Base-by-base conservation (phyloP, 768 basidiomycete genomes). In the Lentinus tigrinus region DNA sequence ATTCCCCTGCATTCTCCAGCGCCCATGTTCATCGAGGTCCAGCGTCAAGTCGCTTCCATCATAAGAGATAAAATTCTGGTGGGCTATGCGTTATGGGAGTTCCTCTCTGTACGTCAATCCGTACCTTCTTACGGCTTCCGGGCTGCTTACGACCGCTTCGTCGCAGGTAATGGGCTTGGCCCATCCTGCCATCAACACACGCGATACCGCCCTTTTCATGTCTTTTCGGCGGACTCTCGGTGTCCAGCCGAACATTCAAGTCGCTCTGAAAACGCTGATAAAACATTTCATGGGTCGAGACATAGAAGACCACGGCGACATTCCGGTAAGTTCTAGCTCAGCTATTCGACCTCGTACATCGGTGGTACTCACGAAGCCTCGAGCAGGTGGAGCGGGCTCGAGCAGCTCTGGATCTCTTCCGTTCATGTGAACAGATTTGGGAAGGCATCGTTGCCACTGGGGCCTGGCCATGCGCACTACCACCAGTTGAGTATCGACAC, bases 41-140 rank as follows among this genome's bases (percentile, higher is more conserved):
- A 81, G 64, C 62, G 71, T 37, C 72, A 69, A 8, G 79, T 83
- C 9, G 72, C 75, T 13, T 63, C 65, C n/a, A 62, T 80, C 43
- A 74, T 84, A 48, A 68, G 65, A 17, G 71, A 74, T 57, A 83
- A 81, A 62, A 76, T 84, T 17, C 67, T 85, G 26, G 74, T 85
- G n/a, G 83, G 84, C n/a, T 78, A 85, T 63, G 70, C 74, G 31
- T 66, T 84, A 19, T 84, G 82, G 82, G 71, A 75, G 40, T 78
- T 81, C 61, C 69, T 84, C 57, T 82, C 82, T 47, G 83, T 81
- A 63, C 48, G 76, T 70, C 48, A 11, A 3, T 8, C 28, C 47
- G 44, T n/a, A 4, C 17, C 39, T 38, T 17, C 43, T n/a, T 10
- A 53, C 47, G 48, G 5, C 11, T 28, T 37, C 43, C 16, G 37